Evolutionary conservation across 2,329 filamentous ascomycete species (phyloP).

Genomic region (Amylocarpus encephaloides): DNA sequence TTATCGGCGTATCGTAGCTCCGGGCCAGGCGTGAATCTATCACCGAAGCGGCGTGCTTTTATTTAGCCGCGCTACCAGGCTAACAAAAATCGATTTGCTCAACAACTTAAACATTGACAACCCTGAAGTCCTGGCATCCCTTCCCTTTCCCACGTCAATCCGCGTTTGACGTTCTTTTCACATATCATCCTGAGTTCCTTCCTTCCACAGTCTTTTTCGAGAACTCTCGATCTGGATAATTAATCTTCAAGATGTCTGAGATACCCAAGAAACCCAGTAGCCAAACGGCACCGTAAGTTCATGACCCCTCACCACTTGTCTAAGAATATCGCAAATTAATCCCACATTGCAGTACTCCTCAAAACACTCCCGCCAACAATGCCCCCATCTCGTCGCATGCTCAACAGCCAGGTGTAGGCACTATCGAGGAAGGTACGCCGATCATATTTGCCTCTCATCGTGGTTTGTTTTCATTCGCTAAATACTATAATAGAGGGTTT

Average conservation of each 20-base stretch:
- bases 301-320: constrained; percentile 10
- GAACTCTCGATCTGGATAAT: not conserved
- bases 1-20: not conserved
- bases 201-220: not conserved
- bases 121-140: not conserved
- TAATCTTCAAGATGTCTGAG: constrained; percentile 49
- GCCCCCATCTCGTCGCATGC: constrained; percentile 97
- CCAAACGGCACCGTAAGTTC: constrained; percentile 57
- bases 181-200: not conserved
- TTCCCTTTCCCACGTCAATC: not conserved
- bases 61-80: constrained; percentile 2
- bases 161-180: constrained; percentile 2
- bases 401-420: constrained; percentile 86
- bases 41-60: not conserved
- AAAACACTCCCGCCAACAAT: constrained; percentile 94
- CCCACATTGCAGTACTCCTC: constrained; percentile 67
- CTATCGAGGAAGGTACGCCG: constrained; percentile 90
- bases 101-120: constrained; percentile 9
- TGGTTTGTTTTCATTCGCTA: constrained; percentile 21
- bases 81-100: constrained; percentile 9
- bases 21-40: not conserved
- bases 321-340: constrained; percentile 16
- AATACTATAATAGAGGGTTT: constrained; percentile 64
- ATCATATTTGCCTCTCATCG: constrained; percentile 25
- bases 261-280: constrained; percentile 53